Conservation (phyloP, 2,329 filamentous ascomycete species). For the Clarireedia hainanense region DNA sequence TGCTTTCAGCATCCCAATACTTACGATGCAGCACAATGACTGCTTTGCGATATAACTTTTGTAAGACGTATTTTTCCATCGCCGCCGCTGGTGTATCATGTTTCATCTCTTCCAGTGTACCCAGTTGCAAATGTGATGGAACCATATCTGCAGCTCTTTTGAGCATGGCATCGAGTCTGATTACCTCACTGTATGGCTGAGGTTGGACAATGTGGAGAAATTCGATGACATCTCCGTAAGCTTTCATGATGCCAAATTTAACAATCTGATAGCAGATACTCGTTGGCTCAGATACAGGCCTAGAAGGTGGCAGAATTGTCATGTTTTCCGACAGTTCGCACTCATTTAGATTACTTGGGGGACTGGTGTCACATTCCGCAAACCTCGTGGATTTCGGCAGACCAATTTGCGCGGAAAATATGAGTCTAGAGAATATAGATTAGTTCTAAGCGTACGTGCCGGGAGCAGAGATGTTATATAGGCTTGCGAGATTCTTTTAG, state of each 20-base stretch:
- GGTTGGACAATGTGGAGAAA: constrained; percentile 42
- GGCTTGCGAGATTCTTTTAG: neutral
- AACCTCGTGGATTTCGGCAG: constrained; percentile 57
- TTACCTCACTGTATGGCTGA: constrained; percentile 42
- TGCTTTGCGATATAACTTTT: constrained; percentile 45
- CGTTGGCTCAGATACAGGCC: constrained; percentile 51
- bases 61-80: constrained; percentile 46
- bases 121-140: constrained; percentile 41
- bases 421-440: constrained; percentile 26
- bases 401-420: constrained; percentile 60
- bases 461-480: neutral
- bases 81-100: constrained; percentile 39
- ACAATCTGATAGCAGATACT: constrained; percentile 45
- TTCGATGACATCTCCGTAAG: constrained; percentile 44
- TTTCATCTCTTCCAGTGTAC: constrained; percentile 40
- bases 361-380: constrained; percentile 53
- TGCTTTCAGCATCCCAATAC: constrained; percentile 37
- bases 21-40: constrained; percentile 49
- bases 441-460: neutral
- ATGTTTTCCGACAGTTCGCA: constrained; percentile 54
- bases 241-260: constrained; percentile 40
- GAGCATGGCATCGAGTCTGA: constrained; percentile 40
- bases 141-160: constrained; percentile 38
- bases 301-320: constrained; percentile 45
- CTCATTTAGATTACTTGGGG: constrained; percentile 57